A percentile compares a stretch with the other conserved stretches of the same genome.
Conservation (phyloP, 192 early-diverging fungal species). For the Neocallimastix lanati region DNA sequence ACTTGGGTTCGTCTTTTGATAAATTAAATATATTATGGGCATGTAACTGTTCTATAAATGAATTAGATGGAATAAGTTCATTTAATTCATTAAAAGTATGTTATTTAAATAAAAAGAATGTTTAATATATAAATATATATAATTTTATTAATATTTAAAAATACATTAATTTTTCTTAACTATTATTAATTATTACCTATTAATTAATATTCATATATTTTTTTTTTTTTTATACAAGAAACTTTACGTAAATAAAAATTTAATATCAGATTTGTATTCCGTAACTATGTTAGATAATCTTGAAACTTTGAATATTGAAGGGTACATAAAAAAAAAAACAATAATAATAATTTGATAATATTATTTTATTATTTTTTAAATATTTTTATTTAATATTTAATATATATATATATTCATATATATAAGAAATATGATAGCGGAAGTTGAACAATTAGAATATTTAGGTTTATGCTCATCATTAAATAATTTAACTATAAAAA, state of each 20-base stretch:
- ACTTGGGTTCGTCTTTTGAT: not conserved
- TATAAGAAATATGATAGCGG: not conserved
- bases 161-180: too few relatives aligned
- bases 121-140: not conserved
- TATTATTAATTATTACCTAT: too few relatives aligned
- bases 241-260: not conserved
- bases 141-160: too few relatives aligned
- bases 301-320: not conserved
- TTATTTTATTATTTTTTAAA: too few relatives aligned
- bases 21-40: not conserved
- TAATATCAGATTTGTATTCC: not conserved
- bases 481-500: not conserved
- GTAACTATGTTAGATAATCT: not conserved
- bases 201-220: not conserved
- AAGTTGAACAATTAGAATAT: not conserved
- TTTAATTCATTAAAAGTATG: not conserved
- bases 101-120: too few relatives aligned
- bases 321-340: not conserved
- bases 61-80: not conserved
- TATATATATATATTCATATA: too few relatives aligned
- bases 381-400: too few relatives aligned
- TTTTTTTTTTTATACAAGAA: not conserved
- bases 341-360: too few relatives aligned
- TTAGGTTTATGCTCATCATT: not conserved
- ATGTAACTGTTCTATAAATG: not conserved